Conservation (phyloP, 2,329 filamentous ascomycete species). For the Aspergillus cejpii region DNA sequence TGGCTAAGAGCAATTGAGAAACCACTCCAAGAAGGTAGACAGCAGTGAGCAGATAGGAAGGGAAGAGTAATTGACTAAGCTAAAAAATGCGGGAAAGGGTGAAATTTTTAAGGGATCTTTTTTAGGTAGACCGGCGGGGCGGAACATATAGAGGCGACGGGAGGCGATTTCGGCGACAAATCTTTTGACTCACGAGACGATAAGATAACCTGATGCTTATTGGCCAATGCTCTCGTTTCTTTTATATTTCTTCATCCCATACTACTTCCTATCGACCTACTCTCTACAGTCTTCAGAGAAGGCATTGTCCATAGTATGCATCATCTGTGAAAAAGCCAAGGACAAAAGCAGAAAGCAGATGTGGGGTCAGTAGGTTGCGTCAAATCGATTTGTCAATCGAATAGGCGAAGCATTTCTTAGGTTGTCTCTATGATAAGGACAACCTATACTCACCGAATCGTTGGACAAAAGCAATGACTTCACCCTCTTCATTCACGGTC, state of each 20-base stretch:
- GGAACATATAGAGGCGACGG: constrained; percentile 12
- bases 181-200: constrained; percentile 23
- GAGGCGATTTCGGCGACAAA: constrained; percentile 26
- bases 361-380: background rate
- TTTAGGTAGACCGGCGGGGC: constrained; percentile 14
- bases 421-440: background rate
- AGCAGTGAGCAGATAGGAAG: constrained; percentile 11
- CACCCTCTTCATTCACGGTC: background rate
- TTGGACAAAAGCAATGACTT: background rate
- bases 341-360: background rate
- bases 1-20: constrained; percentile 39
- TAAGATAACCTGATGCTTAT: constrained; percentile 20
- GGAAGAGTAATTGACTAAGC: constrained; percentile 18
- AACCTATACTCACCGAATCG: background rate
- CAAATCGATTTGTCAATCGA: background rate
- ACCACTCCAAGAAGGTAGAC: constrained; percentile 11
- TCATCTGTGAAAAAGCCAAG: background rate
- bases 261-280: background rate
- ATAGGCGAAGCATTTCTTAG: background rate
- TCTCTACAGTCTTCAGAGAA: too few species aligned
- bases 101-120: constrained; percentile 18
- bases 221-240: background rate
- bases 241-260: background rate
- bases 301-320: background rate
- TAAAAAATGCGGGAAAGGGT: constrained; percentile 11